Conservation (phyloP, 1,284 basidiomycete genomes). For the Ustilago loliicola region DNA sequence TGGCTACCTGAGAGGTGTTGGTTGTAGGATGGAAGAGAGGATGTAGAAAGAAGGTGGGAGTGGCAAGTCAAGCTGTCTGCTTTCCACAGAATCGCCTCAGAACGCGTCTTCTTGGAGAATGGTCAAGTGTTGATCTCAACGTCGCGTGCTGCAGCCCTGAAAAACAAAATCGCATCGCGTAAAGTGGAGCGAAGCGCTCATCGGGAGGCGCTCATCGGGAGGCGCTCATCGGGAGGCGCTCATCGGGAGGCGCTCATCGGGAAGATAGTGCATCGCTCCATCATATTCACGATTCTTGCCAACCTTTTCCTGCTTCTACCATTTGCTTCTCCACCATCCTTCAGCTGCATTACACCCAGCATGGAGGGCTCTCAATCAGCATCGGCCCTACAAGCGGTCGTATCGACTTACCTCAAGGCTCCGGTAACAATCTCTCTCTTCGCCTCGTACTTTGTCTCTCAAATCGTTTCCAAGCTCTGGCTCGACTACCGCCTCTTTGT, state of each 20-base stretch:
- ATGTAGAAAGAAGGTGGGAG: neutral
- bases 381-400: constrained; percentile 13
- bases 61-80: neutral
- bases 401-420: constrained; percentile 37
- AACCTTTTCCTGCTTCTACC: neutral
- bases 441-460: constrained; percentile 39
- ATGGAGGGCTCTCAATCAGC: constrained; percentile 14
- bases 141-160: constrained; percentile 4
- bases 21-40: too few relatives aligned
- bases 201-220: too few relatives aligned
- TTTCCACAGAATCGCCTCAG: neutral
- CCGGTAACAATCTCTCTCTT: constrained; percentile 36
- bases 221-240: too few relatives aligned
- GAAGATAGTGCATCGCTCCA: too few relatives aligned
- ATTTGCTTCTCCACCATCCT: neutral
- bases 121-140: neutral
- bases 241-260: too few relatives aligned
- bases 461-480: constrained; percentile 30
- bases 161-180: constrained; percentile 7
- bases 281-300: neutral
- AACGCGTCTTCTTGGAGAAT: too few relatives aligned
- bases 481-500: constrained; percentile 43
- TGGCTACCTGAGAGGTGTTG: neutral
- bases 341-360: neutral
- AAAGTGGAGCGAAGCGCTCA: constrained; percentile 25